phyloP scores from a whole-genome alignment of 148 eudicot genomes.

The Polygonum maritimum region DNA sequence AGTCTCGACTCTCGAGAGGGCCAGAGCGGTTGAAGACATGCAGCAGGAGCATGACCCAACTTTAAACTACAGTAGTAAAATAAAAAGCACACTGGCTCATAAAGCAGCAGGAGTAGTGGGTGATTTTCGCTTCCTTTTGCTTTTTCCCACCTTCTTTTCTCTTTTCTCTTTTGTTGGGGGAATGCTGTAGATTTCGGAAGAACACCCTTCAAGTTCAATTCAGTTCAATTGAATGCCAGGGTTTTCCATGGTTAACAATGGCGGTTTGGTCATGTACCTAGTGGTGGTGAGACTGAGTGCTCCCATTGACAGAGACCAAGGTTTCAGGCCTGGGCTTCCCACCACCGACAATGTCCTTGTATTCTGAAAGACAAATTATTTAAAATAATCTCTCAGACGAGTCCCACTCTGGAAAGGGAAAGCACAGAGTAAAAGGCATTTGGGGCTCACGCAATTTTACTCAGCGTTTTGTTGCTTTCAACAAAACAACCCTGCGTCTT shows the following conservation, averaged over 20 bases:
- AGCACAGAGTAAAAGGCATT: background rate
- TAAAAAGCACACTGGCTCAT: too few species aligned
- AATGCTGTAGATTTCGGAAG: background rate
- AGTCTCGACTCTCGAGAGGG: background rate
- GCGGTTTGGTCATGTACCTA: too few species aligned
- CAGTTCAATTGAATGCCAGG: too few species aligned
- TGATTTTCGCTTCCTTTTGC: background rate
- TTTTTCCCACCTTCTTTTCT: background rate
- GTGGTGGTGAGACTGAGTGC: background rate
- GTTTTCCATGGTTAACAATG: too few species aligned
- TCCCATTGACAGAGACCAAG: background rate
- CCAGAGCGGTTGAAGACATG: background rate
- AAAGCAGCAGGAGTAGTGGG: too few species aligned
- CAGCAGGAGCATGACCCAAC: background rate
- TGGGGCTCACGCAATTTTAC: background rate
- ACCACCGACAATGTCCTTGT: background rate
- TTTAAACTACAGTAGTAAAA: too few species aligned
- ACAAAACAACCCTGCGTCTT: too few species aligned
- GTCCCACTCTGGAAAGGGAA: background rate
- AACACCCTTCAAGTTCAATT: background rate
- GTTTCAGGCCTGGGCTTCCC: background rate
- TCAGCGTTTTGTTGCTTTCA: background rate
- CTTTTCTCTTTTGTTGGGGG: background rate
- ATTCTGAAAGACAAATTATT: background rate
- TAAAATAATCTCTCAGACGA: background rate